These are phyloP conservation scores for Paxillus ammoniavirescens DNA, from an alignment of 768 basidiomycete genomes.

Conservation along the genomic window DNA sequence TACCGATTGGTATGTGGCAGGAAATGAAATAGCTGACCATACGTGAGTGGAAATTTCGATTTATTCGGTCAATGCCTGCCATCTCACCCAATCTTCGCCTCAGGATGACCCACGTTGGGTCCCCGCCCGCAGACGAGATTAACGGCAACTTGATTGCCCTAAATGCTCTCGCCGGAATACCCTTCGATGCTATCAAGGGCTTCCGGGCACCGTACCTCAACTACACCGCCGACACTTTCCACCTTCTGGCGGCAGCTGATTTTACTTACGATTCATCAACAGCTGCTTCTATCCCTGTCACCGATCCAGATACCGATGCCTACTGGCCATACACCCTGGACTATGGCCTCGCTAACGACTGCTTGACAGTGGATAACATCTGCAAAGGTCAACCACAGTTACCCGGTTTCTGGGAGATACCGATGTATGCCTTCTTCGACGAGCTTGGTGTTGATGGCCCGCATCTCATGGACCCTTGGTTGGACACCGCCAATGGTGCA, in stretches of 20 bases:
- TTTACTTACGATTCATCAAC: constrained; percentile 76
- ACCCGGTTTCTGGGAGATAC: constrained; percentile 82
- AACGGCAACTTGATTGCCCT: constrained; percentile 78
- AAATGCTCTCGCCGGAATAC: constrained; percentile 77
- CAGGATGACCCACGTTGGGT: constrained; percentile 71
- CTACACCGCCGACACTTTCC: constrained; percentile 62
- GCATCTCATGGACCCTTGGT: constrained; percentile 84
- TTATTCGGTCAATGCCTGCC: not conserved
- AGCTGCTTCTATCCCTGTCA: constrained; percentile 61
- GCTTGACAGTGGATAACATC: constrained; percentile 48
- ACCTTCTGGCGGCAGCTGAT: constrained; percentile 47
- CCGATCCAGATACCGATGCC: constrained; percentile 64
- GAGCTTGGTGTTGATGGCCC: constrained; percentile 48
- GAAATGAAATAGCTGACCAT: constrained; percentile 82
- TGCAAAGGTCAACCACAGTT: constrained; percentile 72
- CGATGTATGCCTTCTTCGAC: constrained; percentile 81
- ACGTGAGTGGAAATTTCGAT: constrained; percentile 43
- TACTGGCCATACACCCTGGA: constrained; percentile 86
- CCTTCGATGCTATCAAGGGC: constrained; percentile 57
- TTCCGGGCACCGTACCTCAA: constrained; percentile 80
- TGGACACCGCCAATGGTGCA: constrained; percentile 60
- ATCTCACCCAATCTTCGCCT: not conserved
- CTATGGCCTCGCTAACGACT: constrained; percentile 77
- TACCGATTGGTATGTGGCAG: constrained; percentile 78
- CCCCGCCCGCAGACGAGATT: constrained; percentile 61